Percentiles rank a stretch among this genome's conserved stretches.
phyloP scores from a whole-genome alignment of 495 filamentous ascomycete genomes.

The Penicillium pulvis region DNA sequence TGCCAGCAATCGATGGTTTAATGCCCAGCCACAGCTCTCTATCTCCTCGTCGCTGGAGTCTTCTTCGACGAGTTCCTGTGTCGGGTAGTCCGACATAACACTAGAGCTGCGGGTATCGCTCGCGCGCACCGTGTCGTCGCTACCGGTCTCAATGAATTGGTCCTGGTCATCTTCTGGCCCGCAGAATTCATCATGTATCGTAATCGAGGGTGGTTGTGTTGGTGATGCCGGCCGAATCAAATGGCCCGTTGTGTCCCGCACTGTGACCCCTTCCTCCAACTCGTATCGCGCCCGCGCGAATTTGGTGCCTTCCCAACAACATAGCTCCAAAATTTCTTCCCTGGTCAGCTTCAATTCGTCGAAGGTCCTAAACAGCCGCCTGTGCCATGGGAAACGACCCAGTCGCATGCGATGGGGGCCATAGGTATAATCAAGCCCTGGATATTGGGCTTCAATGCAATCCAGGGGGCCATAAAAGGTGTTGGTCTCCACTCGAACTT shows the following conservation, averaged over 20 bases:
- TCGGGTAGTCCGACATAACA: conserved; percentile 26
- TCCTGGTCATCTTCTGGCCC: conserved; percentile 35
- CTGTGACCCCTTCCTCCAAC: conserved; percentile 68
- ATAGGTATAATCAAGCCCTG: conserved; percentile 84
- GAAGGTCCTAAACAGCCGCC: conserved; percentile 78
- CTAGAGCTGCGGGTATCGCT: conserved; percentile 24
- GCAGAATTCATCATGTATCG: conserved; percentile 29
- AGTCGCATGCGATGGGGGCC: conserved; percentile 81
- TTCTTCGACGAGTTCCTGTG: conserved; percentile 47
- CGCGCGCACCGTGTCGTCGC: conserved; percentile 30
- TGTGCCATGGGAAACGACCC: conserved; percentile 78
- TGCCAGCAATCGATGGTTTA: conserved; percentile 73
- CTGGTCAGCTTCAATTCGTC: conserved; percentile 75
- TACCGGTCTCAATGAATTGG: conserved; percentile 27
- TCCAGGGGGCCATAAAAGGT: conserved; percentile 85
- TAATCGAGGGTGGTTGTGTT: conserved; percentile 32
- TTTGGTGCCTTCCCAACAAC: conserved; percentile 92
- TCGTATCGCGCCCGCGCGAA: conserved; percentile 87
- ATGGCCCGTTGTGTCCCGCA: conserved; percentile 78
- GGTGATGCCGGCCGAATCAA: conserved; percentile 54
- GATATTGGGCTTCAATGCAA: conserved; percentile 85
- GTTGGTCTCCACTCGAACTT: conserved; percentile 83
- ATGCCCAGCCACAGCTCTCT: conserved; percentile 69
- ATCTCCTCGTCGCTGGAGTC: conserved; percentile 69
- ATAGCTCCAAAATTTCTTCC: conserved; percentile 74